Base-by-base conservation (phyloP, 2,329 filamentous ascomycete species). In the Apiospora phragmitis region DNA sequence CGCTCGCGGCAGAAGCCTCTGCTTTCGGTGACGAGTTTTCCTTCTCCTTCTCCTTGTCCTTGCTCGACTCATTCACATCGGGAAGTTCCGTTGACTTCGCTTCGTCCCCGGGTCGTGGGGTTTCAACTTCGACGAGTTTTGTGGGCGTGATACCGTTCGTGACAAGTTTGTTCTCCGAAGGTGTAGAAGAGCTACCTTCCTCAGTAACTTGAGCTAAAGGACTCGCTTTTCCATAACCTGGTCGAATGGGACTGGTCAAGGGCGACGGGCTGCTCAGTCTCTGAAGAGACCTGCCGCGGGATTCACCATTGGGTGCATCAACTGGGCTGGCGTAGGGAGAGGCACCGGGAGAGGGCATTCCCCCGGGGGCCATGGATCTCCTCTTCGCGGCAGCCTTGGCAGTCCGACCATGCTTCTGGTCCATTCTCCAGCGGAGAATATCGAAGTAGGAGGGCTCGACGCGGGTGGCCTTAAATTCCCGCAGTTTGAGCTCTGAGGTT, bases 361-460 rank as follows among this genome's bases (percentile, higher is more conserved):
- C 79, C 67, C 84, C 85, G 38, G 80, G 76, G 3, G 84, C 83
- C 75, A 83, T 83, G 1, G 89, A 91, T 73, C 82, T 87, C 71
- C 90, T 86, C 80, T 88, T 88, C 68, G 81, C 82, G 51, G 81
- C 82, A 80, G 43, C 70, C 70, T 77, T 79, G 12, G 79, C 78
- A 49, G 87, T 85, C 71, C 96, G 88, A 66, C 95, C 95, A 80
- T 96, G 93, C 84, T 97, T 98, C 81, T 98, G 95, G 80, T 99
- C 96, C 83, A 93, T 91, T 79, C 96, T 91, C 94, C 96, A 98
- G 75, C 96, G 89, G 76, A 99, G 85, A 78, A 99, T 97, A 79
- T 97, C 95, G 79, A 99, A 91, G 81, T 98, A 99, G 35, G 92
- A 88, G 26, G 96, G 96, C 82, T 98, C 95, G 69, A 98, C 93